These are phyloP conservation scores for Coniochaeta sp. DNA, from an alignment of 2,329 filamentous ascomycete species.

Conservation along the genomic window DNA sequence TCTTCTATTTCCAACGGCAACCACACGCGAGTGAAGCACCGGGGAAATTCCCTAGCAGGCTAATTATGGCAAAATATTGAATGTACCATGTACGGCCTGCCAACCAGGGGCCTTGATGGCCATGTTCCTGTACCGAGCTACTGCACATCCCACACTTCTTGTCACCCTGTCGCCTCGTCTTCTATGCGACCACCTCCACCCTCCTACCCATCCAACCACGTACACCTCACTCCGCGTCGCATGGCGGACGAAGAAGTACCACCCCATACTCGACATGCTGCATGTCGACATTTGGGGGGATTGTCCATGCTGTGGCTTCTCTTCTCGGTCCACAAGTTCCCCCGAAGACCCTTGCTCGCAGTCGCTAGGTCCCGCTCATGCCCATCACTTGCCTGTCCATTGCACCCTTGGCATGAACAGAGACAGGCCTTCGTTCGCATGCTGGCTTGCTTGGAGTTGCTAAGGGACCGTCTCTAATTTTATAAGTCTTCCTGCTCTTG, in stretches of 20 bases:
- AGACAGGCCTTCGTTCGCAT: constrained; percentile 30
- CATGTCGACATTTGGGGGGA: background rate
- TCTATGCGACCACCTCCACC: constrained; percentile 8
- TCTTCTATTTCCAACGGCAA: background rate
- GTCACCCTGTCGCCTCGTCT: constrained; percentile 21
- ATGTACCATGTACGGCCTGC: constrained; percentile 11
- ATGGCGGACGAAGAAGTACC: background rate
- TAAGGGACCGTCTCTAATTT: constrained; percentile 32
- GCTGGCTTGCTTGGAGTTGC: constrained; percentile 36
- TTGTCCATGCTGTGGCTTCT: background rate
- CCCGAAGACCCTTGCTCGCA: constrained; percentile 21
- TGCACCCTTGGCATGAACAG: constrained; percentile 22
- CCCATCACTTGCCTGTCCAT: constrained; percentile 23
- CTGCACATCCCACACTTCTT: constrained; percentile 23
- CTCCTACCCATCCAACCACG: background rate
- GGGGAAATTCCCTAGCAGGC: constrained; percentile 8
- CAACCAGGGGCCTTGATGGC: constrained; percentile 15
- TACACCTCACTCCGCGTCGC: background rate
- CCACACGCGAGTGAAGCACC: constrained; percentile 4
- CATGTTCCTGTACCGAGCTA: constrained; percentile 14
- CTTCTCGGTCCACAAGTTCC: background rate
- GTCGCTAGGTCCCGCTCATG: constrained; percentile 17
- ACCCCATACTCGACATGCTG: background rate
- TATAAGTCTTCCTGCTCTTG: constrained; percentile 29
- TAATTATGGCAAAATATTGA: constrained; percentile 15